These are phyloP conservation scores for Pleurotus ostreatus DNA, from an alignment of 768 basidiomycete genomes.

Conservation along the genomic window DNA sequence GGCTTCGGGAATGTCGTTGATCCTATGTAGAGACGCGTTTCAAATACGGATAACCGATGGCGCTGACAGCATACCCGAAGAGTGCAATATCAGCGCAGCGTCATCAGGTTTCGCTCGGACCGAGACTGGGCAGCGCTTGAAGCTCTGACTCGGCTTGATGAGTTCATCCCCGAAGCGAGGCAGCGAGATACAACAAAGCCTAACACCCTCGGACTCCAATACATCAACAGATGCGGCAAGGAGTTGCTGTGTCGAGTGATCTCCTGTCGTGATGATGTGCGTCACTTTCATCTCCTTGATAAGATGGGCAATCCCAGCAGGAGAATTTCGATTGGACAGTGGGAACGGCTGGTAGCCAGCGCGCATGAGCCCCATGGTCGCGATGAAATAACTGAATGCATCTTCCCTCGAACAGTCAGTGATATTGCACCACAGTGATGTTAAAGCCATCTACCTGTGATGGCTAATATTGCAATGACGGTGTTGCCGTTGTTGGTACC, in stretches of 20 bases:
- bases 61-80: neutral
- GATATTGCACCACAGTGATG: neutral
- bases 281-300: conserved; percentile 10
- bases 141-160: too few species aligned
- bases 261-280: too few species aligned
- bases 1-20: conserved; percentile 23
- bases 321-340: conserved; percentile 37
- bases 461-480: too few species aligned
- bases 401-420: conserved; percentile 17
- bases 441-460: too few species aligned
- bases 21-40: conserved; percentile 10
- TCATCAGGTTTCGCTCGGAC: neutral
- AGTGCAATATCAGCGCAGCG: neutral
- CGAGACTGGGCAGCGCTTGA: too few species aligned
- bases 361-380: conserved; percentile 25
- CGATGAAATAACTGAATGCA: conserved; percentile 26
- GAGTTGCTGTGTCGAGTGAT: too few species aligned
- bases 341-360: conserved; percentile 32
- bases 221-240: too few species aligned
- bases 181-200: too few species aligned
- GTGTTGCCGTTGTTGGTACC: too few species aligned
- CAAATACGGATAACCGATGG: neutral
- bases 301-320: conserved; percentile 40
- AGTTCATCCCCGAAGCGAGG: too few species aligned
- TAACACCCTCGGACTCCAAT: too few species aligned